A percentile compares a stretch with the other conserved stretches of the same genome.
Evolutionary conservation across 345 rosid species (phyloP).

Genomic region (Gossypium stocksii): DNA sequence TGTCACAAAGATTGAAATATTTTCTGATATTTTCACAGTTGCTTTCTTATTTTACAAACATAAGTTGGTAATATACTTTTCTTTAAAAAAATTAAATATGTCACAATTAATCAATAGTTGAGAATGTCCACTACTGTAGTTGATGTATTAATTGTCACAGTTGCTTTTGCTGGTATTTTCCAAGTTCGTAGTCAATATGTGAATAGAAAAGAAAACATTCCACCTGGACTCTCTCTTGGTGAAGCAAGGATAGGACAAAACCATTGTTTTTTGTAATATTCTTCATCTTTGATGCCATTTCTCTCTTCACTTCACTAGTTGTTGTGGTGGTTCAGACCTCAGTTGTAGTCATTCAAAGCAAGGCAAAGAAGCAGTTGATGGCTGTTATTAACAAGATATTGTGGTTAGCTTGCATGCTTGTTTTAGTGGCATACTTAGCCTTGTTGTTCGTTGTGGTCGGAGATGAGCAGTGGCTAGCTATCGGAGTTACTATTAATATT

Average conservation of each 20-base stretch:
- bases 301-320: neutral
- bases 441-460: neutral
- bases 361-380: neutral
- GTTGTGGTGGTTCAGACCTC: neutral
- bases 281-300: neutral
- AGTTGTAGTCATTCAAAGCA: neutral
- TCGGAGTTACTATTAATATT: neutral
- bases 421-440: neutral
- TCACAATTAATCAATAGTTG: no score
- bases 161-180: neutral
- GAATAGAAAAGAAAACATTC: neutral
- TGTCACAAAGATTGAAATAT: no score
- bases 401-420: neutral
- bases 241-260: neutral
- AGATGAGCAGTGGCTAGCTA: neutral
- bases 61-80: no score
- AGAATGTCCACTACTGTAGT: slow-evolving; percentile 90
- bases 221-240: no score
- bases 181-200: neutral
- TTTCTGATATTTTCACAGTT: no score
- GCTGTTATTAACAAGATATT: neutral
- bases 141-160: slow-evolving; percentile 15
- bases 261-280: neutral
- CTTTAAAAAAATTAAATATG: no score
- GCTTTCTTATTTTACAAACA: no score